These are phyloP conservation scores for Pseudogymnoascus sp. DNA, from an alignment of 2,329 filamentous ascomycete genomes.

Conservation along the genomic window DNA sequence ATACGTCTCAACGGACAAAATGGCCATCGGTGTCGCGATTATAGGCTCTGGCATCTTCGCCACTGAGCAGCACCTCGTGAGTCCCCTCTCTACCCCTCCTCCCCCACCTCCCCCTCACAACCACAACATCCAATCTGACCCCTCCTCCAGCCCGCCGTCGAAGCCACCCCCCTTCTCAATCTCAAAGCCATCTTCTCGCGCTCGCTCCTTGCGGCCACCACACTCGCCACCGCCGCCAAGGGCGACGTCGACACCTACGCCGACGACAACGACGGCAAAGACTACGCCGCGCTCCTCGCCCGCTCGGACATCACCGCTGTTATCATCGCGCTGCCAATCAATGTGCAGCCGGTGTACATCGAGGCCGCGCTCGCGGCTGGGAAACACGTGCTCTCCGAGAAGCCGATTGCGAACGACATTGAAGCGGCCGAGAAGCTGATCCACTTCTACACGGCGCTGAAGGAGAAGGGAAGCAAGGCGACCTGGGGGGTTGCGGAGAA, in stretches of 20 bases:
- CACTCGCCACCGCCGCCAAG: slow-evolving; percentile 36
- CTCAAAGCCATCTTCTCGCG: slow-evolving; percentile 43
- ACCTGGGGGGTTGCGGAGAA: slow-evolving; percentile 65
- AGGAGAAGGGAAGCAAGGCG: slow-evolving; percentile 25
- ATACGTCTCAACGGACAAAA: slow-evolving; percentile 11
- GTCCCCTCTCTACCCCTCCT: slow-evolving; percentile 14
- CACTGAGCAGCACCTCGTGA: slow-evolving; percentile 49
- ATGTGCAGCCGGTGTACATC: slow-evolving; percentile 41
- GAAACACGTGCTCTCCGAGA: slow-evolving; percentile 49
- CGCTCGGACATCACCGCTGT: slow-evolving; percentile 28
- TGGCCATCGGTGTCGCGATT: slow-evolving; percentile 48
- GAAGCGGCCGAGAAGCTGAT: slow-evolving; percentile 41
- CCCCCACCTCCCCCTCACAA: neutral
- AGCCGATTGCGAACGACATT: slow-evolving; percentile 45
- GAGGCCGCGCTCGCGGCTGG: slow-evolving; percentile 41
- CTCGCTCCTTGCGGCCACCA: slow-evolving; percentile 26
- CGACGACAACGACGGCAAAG: slow-evolving; percentile 26
- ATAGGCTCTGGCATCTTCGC: slow-evolving; percentile 58
- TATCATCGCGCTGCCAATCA: slow-evolving; percentile 42
- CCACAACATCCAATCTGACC: slow-evolving; percentile 12
- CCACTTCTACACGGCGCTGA: slow-evolving; percentile 34
- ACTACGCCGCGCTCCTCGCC: slow-evolving; percentile 36
- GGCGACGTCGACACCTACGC: slow-evolving; percentile 25
- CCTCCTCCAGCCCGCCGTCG: slow-evolving; percentile 47
- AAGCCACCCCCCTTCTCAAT: slow-evolving; percentile 40